Evolutionary conservation across 2,329 filamentous ascomycete species (phyloP).

Genomic region (Colletotrichum sp.): DNA sequence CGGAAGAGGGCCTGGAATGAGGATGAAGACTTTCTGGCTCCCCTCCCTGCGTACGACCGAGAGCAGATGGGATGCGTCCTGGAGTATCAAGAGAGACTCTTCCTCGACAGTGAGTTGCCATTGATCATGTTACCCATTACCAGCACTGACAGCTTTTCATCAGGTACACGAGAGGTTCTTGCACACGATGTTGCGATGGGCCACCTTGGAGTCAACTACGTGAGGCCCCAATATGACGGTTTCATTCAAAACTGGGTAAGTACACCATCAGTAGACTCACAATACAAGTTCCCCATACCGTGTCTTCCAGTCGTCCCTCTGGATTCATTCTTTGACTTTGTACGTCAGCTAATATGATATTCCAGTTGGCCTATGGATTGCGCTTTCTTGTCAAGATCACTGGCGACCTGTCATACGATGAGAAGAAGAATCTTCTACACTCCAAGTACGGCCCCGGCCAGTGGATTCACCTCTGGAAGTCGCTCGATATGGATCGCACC

Average conservation of each 20-base stretch:
- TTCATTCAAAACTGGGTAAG: not conserved
- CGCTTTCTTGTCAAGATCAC: not conserved
- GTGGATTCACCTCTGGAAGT: accelerated
- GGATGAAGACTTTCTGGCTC: accelerated
- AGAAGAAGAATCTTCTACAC: not conserved
- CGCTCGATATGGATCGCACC: accelerated
- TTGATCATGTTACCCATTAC: not conserved
- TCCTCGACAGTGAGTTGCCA: not conserved
- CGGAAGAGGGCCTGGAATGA: not conserved
- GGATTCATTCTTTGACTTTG: no score
- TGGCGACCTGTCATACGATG: accelerated
- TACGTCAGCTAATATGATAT: accelerated
- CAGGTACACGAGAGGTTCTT: accelerated
- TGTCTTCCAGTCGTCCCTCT: not conserved
- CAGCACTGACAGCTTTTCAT: accelerated
- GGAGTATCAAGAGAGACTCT: not conserved
- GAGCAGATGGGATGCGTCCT: not conserved
- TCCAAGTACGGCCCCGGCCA: not conserved
- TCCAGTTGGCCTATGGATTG: accelerated
- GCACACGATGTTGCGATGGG: not conserved
- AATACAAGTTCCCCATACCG: no score
- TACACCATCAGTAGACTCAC: no score
- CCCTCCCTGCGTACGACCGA: not conserved
- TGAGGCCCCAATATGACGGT: accelerated
- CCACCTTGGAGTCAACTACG: accelerated